Percentiles rank a stretch among this genome's conserved stretches.
phyloP scores from a whole-genome alignment of 2,329 filamentous ascomycete genomes.

The Macroventuria anomochaeta region DNA sequence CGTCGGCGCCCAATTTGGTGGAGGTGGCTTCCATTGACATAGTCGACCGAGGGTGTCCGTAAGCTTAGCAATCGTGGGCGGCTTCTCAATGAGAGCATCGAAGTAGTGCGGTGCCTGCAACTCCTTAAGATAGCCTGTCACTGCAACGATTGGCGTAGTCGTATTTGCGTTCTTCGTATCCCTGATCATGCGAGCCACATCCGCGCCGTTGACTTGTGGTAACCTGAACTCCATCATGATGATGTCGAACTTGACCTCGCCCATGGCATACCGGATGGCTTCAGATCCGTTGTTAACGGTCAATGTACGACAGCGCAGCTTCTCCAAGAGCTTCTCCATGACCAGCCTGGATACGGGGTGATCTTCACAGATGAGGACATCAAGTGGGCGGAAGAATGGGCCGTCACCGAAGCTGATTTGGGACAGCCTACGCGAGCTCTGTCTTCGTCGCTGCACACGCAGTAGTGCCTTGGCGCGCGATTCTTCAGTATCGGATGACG shows the following conservation, averaged over 20 bases:
- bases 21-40: slow-evolving; percentile 91
- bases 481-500: slow-evolving; percentile 96
- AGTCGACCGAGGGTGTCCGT: slow-evolving; percentile 85
- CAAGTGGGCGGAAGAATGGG: slow-evolving; percentile 86
- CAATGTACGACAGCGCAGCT: slow-evolving; percentile 91
- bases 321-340: slow-evolving; percentile 98
- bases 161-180: slow-evolving; percentile 96
- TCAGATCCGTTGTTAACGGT: slow-evolving; percentile 89
- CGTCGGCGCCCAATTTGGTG: slow-evolving; percentile 60
- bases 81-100: slow-evolving; percentile 93
- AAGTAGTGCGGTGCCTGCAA: slow-evolving; percentile 95
- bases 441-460: slow-evolving; percentile 90
- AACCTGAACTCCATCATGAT: slow-evolving; percentile 98
- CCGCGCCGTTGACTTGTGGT: slow-evolving; percentile 91
- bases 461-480: slow-evolving; percentile 88
- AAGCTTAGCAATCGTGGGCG: slow-evolving; percentile 89
- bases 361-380: slow-evolving; percentile 96
- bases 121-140: slow-evolving; percentile 98
- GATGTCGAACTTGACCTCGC: slow-evolving; percentile 97
- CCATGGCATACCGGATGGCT: slow-evolving; percentile 90
- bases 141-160: slow-evolving; percentile 92
- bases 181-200: slow-evolving; percentile 96
- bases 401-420: slow-evolving; percentile 86
- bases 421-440: slow-evolving; percentile 92
- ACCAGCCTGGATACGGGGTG: slow-evolving; percentile 96